Base-by-base conservation (phyloP, 352 stramenopile species). In the Pythium pyrilobum region DNA sequence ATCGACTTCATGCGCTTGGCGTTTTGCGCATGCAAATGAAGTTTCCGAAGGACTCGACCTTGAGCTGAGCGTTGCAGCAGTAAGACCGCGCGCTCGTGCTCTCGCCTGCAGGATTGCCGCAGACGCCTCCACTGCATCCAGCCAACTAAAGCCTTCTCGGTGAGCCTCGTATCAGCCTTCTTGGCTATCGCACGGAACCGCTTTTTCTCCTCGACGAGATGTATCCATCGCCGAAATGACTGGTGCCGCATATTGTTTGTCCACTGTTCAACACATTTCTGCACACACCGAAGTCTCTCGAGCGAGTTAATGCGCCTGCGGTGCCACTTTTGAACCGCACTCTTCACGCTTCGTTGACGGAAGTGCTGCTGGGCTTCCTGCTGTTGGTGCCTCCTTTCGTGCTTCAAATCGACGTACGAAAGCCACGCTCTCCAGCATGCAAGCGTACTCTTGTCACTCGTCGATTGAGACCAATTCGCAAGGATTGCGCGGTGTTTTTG, bases 351-450 rank as follows among this genome's bases (percentile, higher is more conserved):
- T 25, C 9, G 24, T 7, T 31, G 45, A 7, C 36, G 13, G 9
- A 25, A 47, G n/a, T 52, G 38, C 23, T 32, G 47, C 15, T 18
- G n/a, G 1, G 55, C 47, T 16, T 51, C 16, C 7, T 21, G 13
- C 20, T 41, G 7, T 0, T 15, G 6, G 4, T 16, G 3, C 18
- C n/a, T 18, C 8, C n/a, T 38, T 2, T 52, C 40, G 16, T 52
- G 47, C 10, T 44, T 33, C 4, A 34, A 9, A 1, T 23, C n/a
- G 29, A 57, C 15, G 16, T 43, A 63, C 10, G 1, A 8, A 13
- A 11, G 40, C 55, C 55, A 63, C 1, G 25, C 46, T n/a, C 18
- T 41, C 55, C 55, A 63, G 34, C 31, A 57, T 1, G n/a, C 21
- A 5, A 5, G 5, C 0, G 51, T 21, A 15, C 28, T 50, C 25